phyloP scores from a whole-genome alignment of 768 basidiomycete species.

The Hygrocybe punicea region DNA sequence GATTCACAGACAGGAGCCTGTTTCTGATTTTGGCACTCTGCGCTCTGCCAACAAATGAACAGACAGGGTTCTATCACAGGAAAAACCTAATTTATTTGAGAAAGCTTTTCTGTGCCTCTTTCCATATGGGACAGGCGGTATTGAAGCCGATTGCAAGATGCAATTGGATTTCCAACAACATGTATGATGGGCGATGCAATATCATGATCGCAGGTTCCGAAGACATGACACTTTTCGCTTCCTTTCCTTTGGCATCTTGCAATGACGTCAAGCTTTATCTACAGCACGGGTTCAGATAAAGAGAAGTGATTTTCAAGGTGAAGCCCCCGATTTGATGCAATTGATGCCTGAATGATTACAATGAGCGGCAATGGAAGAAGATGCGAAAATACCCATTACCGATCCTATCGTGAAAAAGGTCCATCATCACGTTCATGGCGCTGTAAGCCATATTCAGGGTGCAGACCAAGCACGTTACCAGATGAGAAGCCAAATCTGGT shows the following conservation, averaged over 20 bases:
- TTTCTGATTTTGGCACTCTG: slow-evolving; percentile 30
- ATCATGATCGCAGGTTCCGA: no score
- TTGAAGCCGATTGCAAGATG: slow-evolving; percentile 12
- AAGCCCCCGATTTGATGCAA: slow-evolving; percentile 15
- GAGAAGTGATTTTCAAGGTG: slow-evolving; percentile 21
- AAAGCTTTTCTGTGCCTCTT: slow-evolving; percentile 25
- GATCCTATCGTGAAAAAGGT: slow-evolving; percentile 21
- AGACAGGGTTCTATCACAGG: neutral
- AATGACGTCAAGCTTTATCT: slow-evolving; percentile 25
- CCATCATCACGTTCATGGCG: slow-evolving; percentile 17
- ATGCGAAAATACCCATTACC: slow-evolving; percentile 9
- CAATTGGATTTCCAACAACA: slow-evolving; percentile 21
- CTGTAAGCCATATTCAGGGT: slow-evolving; percentile 16
- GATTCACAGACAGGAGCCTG: slow-evolving; percentile 17
- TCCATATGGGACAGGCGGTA: no score
- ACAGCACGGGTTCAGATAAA: slow-evolving; percentile 34
- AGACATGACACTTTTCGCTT: slow-evolving; percentile 35
- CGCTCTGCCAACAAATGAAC: no score
- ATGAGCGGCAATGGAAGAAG: slow-evolving; percentile 28
- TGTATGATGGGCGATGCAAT: slow-evolving; percentile 26
- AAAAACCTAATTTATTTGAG: slow-evolving; percentile 17
- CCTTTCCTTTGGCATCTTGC: slow-evolving; percentile 28
- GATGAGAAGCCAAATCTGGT: slow-evolving; percentile 32
- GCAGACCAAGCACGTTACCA: slow-evolving; percentile 20
- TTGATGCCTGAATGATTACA: slow-evolving; percentile 25